phyloP scores from a whole-genome alignment of 2,329 filamentous ascomycete genomes.

The Byssoonygena ceratinophila region DNA sequence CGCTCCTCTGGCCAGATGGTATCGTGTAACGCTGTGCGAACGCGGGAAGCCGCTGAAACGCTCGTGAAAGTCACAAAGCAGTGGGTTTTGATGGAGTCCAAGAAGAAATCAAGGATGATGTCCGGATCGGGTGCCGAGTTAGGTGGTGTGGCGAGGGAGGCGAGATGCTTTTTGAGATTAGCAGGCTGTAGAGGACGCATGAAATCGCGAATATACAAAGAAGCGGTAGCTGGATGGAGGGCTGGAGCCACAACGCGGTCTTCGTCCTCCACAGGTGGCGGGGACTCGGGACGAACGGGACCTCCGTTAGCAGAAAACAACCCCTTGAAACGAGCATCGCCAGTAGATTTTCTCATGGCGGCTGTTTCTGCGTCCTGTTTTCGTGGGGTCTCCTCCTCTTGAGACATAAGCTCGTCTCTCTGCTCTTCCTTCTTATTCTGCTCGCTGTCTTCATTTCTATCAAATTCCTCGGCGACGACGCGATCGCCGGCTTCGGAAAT shows the following conservation, averaged over 20 bases:
- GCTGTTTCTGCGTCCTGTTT: slow-evolving; percentile 17
- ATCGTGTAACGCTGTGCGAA: slow-evolving; percentile 64
- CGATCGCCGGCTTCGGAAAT: neutral
- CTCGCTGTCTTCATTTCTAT: slow-evolving; percentile 5
- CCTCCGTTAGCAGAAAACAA: slow-evolving; percentile 31
- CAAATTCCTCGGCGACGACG: neutral
- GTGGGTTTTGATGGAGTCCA: slow-evolving; percentile 80
- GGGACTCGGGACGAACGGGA: slow-evolving; percentile 21
- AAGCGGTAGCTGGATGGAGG: slow-evolving; percentile 60
- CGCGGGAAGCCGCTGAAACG: slow-evolving; percentile 61
- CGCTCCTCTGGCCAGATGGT: slow-evolving; percentile 79
- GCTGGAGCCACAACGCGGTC: slow-evolving; percentile 43
- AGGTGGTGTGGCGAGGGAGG: slow-evolving; percentile 54
- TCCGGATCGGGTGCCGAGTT: slow-evolving; percentile 43
- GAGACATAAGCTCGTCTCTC: neutral
- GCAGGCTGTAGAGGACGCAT: slow-evolving; percentile 71
- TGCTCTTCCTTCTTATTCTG: neutral
- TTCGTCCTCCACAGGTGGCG: slow-evolving; percentile 29
- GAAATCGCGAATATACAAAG: slow-evolving; percentile 81
- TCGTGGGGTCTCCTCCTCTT: slow-evolving; percentile 8
- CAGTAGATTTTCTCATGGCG: slow-evolving; percentile 23
- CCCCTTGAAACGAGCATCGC: slow-evolving; percentile 41
- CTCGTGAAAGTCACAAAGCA: slow-evolving; percentile 66
- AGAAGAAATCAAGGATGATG: slow-evolving; percentile 58
- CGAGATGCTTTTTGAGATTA: slow-evolving; percentile 58